Base-by-base conservation (phyloP, 2,329 filamentous ascomycete species). In the Rugonectria rugulosa region DNA sequence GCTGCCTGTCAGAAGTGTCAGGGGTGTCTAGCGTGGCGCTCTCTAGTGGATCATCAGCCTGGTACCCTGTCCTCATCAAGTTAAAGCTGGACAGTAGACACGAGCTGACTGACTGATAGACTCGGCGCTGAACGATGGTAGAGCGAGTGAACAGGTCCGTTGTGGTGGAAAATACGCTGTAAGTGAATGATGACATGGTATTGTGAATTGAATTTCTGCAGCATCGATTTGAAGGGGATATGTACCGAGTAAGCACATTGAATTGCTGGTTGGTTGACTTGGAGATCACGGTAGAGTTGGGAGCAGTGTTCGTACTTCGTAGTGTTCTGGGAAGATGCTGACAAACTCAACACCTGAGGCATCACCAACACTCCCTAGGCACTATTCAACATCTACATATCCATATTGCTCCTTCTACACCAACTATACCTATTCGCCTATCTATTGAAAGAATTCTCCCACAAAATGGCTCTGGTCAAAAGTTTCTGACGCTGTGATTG, bases 361-460 rank as follows among this genome's bases (percentile, higher is more conserved):
- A 50, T 50, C 38, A 43, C 37, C 47, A 50, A 27, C 47, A 27
- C n/a, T n/a, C n/a, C n/a, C n/a, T n/a, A n/a, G n/a, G n/a, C n/a
- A n/a, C n/a, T n/a, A n/a, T n/a, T n/a, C n/a, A n/a, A n/a, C n/a
- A n/a, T n/a, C n/a, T n/a, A n/a, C n/a, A n/a, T n/a, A n/a, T n/a
- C n/a, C n/a, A n/a, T n/a, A n/a, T n/a, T n/a, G 11, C 24, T 11
- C 24, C 24, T 27, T 27, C 24, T 50, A 24, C 47, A 42, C 47
- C 47, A 50, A 29, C 47, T 29, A 41, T 26, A 23, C 23, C 24
- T n/a, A n/a, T n/a, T n/a, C n/a, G n/a, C n/a, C n/a, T n/a, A n/a
- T n/a, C 11, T 6, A 27, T 27, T 27, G 24, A 27, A 27, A 11
- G 24, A 11, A 27, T 6, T 7, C 10, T 26, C 20, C 15, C 10